phyloP scores from a whole-genome alignment of 2,329 filamentous ascomycete genomes.

The Botrytis deweyae region DNA sequence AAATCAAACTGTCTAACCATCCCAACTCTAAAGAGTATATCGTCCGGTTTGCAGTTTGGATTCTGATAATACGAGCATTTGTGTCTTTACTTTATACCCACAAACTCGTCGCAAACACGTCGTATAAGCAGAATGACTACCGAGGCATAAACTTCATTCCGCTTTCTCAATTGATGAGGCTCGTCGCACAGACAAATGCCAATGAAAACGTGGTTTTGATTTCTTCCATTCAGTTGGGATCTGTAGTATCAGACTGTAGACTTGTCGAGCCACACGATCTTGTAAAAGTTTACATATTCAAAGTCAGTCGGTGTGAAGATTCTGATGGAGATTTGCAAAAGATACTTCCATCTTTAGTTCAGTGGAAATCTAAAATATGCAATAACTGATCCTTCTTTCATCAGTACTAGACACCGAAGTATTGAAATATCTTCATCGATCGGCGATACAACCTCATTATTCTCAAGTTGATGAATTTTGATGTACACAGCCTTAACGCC shows the following conservation, averaged over 20 bases:
- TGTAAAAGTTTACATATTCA: neutral
- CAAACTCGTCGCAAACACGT: neutral
- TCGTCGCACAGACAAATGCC: constrained; percentile 7
- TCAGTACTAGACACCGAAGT: neutral
- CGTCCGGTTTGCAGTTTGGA: neutral
- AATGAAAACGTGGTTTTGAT: neutral
- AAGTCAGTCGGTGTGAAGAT: neutral
- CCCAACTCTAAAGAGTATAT: neutral
- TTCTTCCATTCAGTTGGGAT: neutral
- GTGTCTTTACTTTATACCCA: neutral
- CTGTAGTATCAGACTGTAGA: neutral
- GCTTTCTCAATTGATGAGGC: neutral
- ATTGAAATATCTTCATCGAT: neutral
- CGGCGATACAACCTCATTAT: neutral
- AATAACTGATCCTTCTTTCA: neutral
- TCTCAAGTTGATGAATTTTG: constrained; percentile 13
- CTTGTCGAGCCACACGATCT: neutral
- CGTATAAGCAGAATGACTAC: neutral
- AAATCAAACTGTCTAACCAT: neutral
- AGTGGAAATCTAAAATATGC: neutral
- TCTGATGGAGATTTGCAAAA: neutral
- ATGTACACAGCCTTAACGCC: neutral
- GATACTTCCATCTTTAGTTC: neutral
- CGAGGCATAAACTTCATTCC: neutral
- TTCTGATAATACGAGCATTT: neutral